A percentile compares a stretch with the other conserved stretches of the same genome.
Conservation (phyloP, 495 filamentous ascomycete genomes). For the Hyaloscypha bicolor region DNA sequence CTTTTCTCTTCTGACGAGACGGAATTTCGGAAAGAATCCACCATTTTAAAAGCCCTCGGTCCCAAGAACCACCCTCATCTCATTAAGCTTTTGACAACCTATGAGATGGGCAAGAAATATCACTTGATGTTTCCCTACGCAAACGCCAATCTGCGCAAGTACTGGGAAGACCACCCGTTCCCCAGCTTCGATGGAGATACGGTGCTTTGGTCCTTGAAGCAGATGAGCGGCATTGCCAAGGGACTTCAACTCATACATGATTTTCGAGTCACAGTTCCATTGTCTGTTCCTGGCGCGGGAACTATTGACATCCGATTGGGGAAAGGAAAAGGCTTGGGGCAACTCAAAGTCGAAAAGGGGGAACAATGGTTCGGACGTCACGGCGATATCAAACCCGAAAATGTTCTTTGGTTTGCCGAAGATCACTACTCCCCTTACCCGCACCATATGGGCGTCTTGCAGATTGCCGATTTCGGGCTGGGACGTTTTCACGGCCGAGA, state of each 20-base stretch:
- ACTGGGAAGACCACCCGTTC: constrained; percentile 17
- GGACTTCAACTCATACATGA: constrained; percentile 23
- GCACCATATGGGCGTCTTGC: constrained; percentile 16
- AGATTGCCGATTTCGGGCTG: constrained; percentile 34
- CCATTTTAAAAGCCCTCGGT: constrained; percentile 20
- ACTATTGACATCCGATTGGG: neutral
- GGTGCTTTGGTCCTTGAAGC: constrained; percentile 22
- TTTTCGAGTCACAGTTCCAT: constrained; percentile 15
- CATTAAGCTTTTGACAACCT: constrained; percentile 24
- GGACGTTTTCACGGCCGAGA: constrained; percentile 26
- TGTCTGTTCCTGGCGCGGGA: neutral
- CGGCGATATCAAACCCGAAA: constrained; percentile 36
- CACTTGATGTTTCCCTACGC: constrained; percentile 30
- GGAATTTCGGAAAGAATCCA: constrained; percentile 21
- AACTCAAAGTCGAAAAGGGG: constrained; percentile 2
- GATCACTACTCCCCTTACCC: neutral
- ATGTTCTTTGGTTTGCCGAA: constrained; percentile 32
- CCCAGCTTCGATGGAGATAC: constrained; percentile 17
- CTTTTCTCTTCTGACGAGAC: constrained; percentile 20
- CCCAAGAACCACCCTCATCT: constrained; percentile 21
- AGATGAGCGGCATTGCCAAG: constrained; percentile 27
- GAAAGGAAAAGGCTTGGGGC: constrained; percentile 10
- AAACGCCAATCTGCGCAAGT: constrained; percentile 19
- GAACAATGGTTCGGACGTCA: constrained; percentile 28
- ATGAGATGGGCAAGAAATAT: constrained; percentile 11